A percentile compares a stretch with the other conserved stretches of the same genome.
phyloP scores from a whole-genome alignment of 148 eudicot species.

The Polygonum maritimum region DNA sequence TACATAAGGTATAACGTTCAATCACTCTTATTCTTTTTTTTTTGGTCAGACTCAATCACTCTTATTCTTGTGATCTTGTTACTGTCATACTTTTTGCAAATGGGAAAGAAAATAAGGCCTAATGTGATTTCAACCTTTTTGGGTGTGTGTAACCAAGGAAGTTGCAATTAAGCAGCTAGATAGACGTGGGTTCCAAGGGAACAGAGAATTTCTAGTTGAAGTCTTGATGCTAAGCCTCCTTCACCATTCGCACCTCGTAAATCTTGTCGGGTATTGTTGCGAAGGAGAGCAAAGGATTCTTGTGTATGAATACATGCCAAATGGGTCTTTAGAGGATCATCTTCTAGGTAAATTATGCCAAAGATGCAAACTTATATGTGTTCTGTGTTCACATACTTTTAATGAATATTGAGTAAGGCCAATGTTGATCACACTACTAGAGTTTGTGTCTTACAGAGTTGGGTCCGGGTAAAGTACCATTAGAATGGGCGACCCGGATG shows the following conservation, averaged over 20 bases:
- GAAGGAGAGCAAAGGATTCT: conserved; percentile 66
- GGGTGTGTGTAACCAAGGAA: conserved; percentile 27
- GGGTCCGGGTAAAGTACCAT: conserved; percentile 28
- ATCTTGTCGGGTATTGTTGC: conserved; percentile 64
- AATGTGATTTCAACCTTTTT: background rate
- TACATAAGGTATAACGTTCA: conserved; percentile 23
- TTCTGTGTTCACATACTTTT: background rate
- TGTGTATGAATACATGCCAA: conserved; percentile 74
- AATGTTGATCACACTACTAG: background rate
- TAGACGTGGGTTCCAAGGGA: conserved; percentile 77
- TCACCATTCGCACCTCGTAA: conserved; percentile 60
- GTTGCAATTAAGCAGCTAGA: conserved; percentile 83
- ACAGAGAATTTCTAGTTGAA: conserved; percentile 70
- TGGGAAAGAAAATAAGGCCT: background rate
- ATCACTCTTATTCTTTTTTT: background rate
- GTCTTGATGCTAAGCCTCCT: conserved; percentile 73
- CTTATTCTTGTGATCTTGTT: background rate
- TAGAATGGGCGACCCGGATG: conserved; percentile 65
- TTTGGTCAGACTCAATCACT: no score
- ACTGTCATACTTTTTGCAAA: background rate
- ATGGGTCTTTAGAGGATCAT: conserved; percentile 80
- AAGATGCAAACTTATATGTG: background rate
- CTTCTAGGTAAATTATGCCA: conserved; percentile 43
- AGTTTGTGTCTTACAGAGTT: conserved; percentile 23
- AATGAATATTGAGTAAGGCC: background rate